Conservation (phyloP, 2,329 filamentous ascomycete species). For the Phaeosphaeria sp. region DNA sequence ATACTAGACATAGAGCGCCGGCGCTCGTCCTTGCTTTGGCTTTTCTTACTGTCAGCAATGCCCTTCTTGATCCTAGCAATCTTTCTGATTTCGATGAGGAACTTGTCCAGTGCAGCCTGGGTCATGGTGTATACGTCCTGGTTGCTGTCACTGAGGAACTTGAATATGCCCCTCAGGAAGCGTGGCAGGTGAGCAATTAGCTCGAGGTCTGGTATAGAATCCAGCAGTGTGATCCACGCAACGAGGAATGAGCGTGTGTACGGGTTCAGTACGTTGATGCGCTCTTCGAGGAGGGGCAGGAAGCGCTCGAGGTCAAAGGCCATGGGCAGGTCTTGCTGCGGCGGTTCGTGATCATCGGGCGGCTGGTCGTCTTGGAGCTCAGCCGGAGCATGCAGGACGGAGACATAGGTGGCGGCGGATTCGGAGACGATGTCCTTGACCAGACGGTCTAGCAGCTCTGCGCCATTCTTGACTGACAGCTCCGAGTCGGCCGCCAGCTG, state of each 20-base stretch:
- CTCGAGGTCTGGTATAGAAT: conserved; percentile 96
- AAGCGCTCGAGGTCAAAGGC: conserved; percentile 92
- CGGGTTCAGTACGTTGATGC: conserved; percentile 92
- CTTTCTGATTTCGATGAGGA: conserved; percentile 90
- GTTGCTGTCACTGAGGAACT: conserved; percentile 90
- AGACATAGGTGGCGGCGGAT: conserved; percentile 93
- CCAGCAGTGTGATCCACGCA: conserved; percentile 91
- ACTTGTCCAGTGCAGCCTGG: conserved; percentile 85
- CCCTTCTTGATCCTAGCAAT: conserved; percentile 93
- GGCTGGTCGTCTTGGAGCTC: conserved; percentile 56
- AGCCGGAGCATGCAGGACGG: conserved; percentile 73
- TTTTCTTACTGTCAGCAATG: conserved; percentile 82
- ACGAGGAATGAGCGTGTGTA: conserved; percentile 95
- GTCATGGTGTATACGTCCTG: conserved; percentile 94
- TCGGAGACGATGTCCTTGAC: conserved; percentile 97
- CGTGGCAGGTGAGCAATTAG: conserved; percentile 91
- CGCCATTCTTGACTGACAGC: conserved; percentile 96
- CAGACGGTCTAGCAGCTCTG: conserved; percentile 90
- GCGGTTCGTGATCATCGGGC: conserved; percentile 24
- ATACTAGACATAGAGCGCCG: conserved; percentile 69
- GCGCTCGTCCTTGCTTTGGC: conserved; percentile 68
- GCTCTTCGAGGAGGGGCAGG: conserved; percentile 90
- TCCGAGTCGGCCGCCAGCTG: conserved; percentile 95
- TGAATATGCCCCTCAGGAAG: conserved; percentile 87
- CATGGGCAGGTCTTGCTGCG: conserved; percentile 64